Evolutionary conservation across 345 rosid genomes (phyloP).

Genomic region (Rhodomyrtus tomentosa): DNA sequence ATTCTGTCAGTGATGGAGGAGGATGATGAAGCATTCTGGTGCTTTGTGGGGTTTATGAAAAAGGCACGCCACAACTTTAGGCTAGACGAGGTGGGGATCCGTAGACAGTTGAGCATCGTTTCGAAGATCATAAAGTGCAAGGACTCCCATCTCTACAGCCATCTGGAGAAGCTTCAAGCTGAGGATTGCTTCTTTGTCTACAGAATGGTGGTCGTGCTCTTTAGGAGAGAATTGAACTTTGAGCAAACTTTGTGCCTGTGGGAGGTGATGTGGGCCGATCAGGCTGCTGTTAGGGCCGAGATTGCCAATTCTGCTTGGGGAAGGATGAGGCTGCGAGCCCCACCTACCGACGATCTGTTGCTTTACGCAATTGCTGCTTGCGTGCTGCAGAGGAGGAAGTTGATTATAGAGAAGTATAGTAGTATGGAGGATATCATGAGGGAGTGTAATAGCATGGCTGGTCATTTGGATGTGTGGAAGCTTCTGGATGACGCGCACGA

Average conservation of each 20-base stretch:
- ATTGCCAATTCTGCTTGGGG: slow-evolving; percentile 76
- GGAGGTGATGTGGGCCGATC: slow-evolving; percentile 99
- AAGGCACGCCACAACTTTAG: slow-evolving; percentile 90
- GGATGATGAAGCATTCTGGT: slow-evolving; percentile 83
- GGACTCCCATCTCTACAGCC: slow-evolving; percentile 69
- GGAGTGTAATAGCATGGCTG: slow-evolving; percentile 92
- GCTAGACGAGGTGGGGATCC: slow-evolving; percentile 87
- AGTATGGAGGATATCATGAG: slow-evolving; percentile 95
- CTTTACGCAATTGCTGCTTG: slow-evolving; percentile 93
- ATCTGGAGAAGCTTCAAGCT: slow-evolving; percentile 86
- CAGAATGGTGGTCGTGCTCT: slow-evolving; percentile 90
- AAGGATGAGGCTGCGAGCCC: slow-evolving; percentile 74
- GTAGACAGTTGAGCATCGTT: slow-evolving; percentile 67
- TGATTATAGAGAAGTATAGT: slow-evolving; percentile 76
- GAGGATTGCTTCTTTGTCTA: slow-evolving; percentile 92
- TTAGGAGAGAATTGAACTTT: slow-evolving; percentile 68
- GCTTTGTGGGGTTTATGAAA: slow-evolving; percentile 88
- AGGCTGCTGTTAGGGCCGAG: slow-evolving; percentile 72
- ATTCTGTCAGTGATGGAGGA: slow-evolving; percentile 66
- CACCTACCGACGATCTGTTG: slow-evolving; percentile 82
- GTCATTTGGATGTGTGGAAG: slow-evolving; percentile 88
- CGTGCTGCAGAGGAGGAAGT: slow-evolving; percentile 86
- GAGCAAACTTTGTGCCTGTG: slow-evolving; percentile 90
- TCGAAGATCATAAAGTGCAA: slow-evolving; percentile 80
- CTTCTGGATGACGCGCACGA: slow-evolving; percentile 95